These are phyloP conservation scores for Betula pendula DNA, from an alignment of 306 rosid species.

Conservation along the genomic window DNA sequence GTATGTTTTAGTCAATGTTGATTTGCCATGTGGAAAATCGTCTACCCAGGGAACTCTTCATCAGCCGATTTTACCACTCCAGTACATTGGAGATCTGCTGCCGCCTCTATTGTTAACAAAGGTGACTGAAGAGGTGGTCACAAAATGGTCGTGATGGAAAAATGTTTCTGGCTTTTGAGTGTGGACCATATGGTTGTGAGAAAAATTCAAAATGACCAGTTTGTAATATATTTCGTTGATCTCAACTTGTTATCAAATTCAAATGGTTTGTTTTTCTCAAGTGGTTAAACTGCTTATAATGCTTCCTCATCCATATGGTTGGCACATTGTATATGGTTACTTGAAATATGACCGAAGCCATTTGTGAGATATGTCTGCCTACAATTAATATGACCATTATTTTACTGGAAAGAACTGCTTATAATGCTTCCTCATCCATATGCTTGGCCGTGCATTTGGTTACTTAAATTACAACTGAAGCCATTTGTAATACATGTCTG, in stretches of 20 bases:
- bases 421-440: background rate
- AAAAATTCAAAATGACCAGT: background rate
- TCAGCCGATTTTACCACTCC: too few relatives aligned
- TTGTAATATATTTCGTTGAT: background rate
- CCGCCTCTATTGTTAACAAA: background rate
- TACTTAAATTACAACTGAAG: constrained; percentile 13
- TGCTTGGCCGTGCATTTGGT: constrained; percentile 5
- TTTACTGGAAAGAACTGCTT: constrained; percentile 72
- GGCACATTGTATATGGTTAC: constrained; percentile 7
- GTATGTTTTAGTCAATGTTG: background rate
- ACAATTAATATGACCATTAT: constrained; percentile 27
- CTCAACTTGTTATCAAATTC: background rate
- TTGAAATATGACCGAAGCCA: constrained; percentile 11
- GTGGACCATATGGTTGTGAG: background rate
- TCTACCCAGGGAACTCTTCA: too few relatives aligned
- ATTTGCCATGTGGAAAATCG: too few relatives aligned
- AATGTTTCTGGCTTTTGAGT: background rate
- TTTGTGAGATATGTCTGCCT: constrained; percentile 28
- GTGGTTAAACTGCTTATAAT: background rate
- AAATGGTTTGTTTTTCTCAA: background rate
- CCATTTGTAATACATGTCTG: constrained; percentile 27
- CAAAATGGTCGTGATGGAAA: background rate
- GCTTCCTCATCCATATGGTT: background rate
- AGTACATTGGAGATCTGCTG: background rate
- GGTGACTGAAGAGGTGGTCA: background rate